Base-by-base conservation (phyloP, 768 basidiomycete genomes). In the Lactarius vividus region DNA sequence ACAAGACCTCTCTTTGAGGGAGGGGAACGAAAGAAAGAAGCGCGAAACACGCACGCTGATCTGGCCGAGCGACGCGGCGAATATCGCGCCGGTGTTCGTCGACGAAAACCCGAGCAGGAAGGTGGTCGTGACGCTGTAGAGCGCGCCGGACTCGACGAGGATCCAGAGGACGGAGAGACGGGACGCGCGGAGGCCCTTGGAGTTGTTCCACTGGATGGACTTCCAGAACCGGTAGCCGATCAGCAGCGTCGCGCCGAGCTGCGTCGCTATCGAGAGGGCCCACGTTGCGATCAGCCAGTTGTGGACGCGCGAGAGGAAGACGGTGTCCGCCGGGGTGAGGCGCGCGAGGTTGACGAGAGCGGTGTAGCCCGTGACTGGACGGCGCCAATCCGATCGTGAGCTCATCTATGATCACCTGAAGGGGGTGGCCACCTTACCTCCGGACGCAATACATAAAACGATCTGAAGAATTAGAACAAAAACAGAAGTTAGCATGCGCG, bases 101-200 rank as follows among this genome's bases (percentile, higher is more conserved):
- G 6, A 23, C 26, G 57, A 65, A 44, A 67, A 65, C 1, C 40
- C 66, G 53, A 67, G 66, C 49, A 64, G 23, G 20, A 57, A 33
- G 39, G 28, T 49, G 16, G 58, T 64, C 1, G 53, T 67, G 52
- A 57, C 7, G 42, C 58, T 60, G n/a, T 67, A 67, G 23, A 64
- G 35, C 9, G 66, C 66, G 23, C 66, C 66, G 4, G 63, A 67
- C 42, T 67, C 66, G 58, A 67, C 63, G 26, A 67, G 39, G 20
- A 65, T 67, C 66, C 63, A 65, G 53, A 67, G 66, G n/a, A 59
- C 3, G 18, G 42, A 15, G 3, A 65, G 49, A n/a, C 59, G 62
- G 20, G 63, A 54, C 52, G 52, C 39, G 2, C 61, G 40, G 16
- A 33, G 39, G 1, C 54, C 44, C 4, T 49, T 18, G 13, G 59